Evolutionary conservation across 1,139 yeast genomes (phyloP), one percentile per base, ranked within the genome.

Genomic region (Geotrichum klebahnii): DNA sequence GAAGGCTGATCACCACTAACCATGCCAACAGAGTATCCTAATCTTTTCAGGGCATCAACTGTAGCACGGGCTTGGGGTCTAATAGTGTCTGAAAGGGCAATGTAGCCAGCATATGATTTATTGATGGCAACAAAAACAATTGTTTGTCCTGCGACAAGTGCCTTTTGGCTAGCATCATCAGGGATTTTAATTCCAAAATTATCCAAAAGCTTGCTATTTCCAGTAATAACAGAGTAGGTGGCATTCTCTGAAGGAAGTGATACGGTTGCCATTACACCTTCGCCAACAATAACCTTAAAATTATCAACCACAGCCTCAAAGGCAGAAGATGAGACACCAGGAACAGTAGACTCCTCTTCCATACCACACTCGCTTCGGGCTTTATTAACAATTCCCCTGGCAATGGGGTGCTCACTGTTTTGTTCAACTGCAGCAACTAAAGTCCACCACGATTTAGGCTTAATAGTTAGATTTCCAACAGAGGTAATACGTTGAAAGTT

Each of bases 341-440:
- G 33, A 17, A 38, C 37, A 10, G 26, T 8, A 38, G 28, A 26
- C 24, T 53, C 56, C 29, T 54, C 54, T 10, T 55, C 51, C 2
- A 54, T 12, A 1, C 51, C 54, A 20, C 59, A 52, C 33, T 53
- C 53, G 12, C 51, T 46, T 26, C 61, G 61, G 14, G 74, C 72
- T 52, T 64, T 69, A 3, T 59, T 57, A 0, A 68, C 72, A 35
- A 92, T 74, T 0, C 97, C 90, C 56, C 71, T 75, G 1, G 94
- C 96, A 24, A 87, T 77, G 0, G 97, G 97, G 66, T 92, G 99
- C 63, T 89, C 96, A 53, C 94, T 84, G 51, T 77, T 75, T 17
- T 69, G 61, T 65, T 92, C 97, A 2, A 84, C 69, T 0, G 81
- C 71, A 1, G 83, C 81, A 10, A 88, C 68, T 9, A 83, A 63